Evolutionary conservation across 169 alveolate species (phyloP).

Genomic region (Perkinsus olseni): DNA sequence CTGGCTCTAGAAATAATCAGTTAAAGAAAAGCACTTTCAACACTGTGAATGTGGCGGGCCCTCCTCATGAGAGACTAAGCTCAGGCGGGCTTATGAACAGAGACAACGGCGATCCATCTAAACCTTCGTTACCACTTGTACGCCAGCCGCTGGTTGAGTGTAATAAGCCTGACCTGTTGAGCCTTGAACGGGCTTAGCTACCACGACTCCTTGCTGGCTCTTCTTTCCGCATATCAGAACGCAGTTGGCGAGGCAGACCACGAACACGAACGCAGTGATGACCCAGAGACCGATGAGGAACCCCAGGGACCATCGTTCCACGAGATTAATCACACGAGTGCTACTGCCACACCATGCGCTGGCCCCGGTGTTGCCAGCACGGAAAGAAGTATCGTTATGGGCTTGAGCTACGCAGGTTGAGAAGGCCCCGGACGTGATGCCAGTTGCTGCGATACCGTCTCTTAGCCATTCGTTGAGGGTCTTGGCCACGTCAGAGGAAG

Average conservation of each 20-base stretch:
- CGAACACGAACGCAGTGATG: not conserved
- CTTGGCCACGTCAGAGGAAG: not conserved
- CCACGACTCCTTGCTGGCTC: not conserved
- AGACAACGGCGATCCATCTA: too few relatives aligned
- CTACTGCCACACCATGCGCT: not conserved
- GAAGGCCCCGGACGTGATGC: not conserved
- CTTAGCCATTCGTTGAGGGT: not conserved
- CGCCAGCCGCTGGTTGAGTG: too few relatives aligned
- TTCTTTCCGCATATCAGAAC: not conserved
- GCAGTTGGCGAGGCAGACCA: not conserved
- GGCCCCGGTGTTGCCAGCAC: not conserved
- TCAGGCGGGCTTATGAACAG: too few relatives aligned
- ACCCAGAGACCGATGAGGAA: not conserved
- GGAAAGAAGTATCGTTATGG: not conserved
- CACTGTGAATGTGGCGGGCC: too few relatives aligned
- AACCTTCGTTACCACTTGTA: too few relatives aligned
- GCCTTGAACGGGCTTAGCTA: not conserved
- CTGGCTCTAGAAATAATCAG: too few relatives aligned
- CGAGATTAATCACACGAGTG: not conserved
- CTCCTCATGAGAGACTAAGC: too few relatives aligned
- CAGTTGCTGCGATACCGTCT: not conserved
- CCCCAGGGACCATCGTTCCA: not conserved
- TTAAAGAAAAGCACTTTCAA: too few relatives aligned
- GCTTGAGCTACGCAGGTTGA: not conserved
- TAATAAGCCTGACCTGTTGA: not conserved